Evolutionary conservation across 768 basidiomycete species (phyloP).

Genomic region (Boletellus ananas): DNA sequence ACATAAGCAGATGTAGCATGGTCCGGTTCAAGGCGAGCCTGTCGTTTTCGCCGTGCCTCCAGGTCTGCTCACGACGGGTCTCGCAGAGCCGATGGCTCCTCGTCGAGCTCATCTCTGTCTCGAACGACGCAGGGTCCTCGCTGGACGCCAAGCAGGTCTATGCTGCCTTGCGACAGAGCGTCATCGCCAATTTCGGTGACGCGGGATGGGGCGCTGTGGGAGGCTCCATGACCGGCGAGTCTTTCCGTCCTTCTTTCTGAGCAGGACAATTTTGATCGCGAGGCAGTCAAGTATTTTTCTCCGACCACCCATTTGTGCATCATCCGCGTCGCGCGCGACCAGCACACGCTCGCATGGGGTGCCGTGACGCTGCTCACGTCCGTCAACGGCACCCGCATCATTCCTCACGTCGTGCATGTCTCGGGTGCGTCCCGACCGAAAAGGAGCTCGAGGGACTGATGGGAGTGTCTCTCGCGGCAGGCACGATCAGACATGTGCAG

Average conservation of each 20-base stretch:
- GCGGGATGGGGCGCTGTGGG: constrained; percentile 83
- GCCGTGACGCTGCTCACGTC: constrained; percentile 65
- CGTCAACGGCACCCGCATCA: constrained; percentile 54
- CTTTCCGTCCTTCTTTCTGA: not conserved
- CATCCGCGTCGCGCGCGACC: constrained; percentile 79
- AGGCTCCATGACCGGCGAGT: constrained; percentile 62
- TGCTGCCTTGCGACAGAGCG: constrained; percentile 62
- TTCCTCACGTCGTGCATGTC: constrained; percentile 77
- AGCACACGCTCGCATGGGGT: constrained; percentile 77
- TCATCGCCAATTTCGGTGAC: constrained; percentile 76
- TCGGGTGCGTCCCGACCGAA: constrained; percentile 53
- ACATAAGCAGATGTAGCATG: constrained; percentile 37
- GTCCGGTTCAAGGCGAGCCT: constrained; percentile 63
- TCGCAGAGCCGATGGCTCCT: constrained; percentile 83
- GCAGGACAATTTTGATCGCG: not conserved
- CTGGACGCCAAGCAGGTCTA: too few species aligned
- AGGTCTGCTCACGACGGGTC: not conserved
- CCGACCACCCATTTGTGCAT: constrained; percentile 81
- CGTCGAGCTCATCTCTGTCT: constrained; percentile 69
- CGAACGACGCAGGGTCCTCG: constrained; percentile 5
- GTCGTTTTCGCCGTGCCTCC: not conserved
- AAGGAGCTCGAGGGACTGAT: not conserved
- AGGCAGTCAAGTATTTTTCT: constrained; percentile 82
- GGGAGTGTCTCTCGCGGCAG: too few species aligned
- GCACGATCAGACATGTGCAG: too few species aligned